Evolutionary conservation across 1,284 basidiomycete genomes (phyloP).

Genomic region (Malassezia cuniculi): DNA sequence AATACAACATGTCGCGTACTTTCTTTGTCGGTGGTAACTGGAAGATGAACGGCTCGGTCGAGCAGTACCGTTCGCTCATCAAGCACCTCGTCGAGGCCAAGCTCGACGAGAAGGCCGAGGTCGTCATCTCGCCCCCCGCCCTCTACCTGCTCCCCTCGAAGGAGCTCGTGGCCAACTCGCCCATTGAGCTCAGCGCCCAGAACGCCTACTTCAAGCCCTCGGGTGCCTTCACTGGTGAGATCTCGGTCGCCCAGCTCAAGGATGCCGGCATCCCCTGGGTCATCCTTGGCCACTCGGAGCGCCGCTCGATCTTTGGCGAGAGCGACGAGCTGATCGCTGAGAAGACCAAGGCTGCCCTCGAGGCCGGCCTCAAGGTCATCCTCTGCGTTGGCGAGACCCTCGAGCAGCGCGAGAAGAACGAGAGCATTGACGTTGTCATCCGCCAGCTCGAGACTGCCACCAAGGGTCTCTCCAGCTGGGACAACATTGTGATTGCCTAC

Average conservation of each 20-base stretch:
- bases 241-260: constrained; percentile 54
- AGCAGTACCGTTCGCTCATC: constrained; percentile 36
- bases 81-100: constrained; percentile 27
- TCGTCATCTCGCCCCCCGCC: constrained; percentile 40
- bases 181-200: constrained; percentile 61
- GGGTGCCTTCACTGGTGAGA: constrained; percentile 72
- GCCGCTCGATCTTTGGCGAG: constrained; percentile 82
- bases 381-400: constrained; percentile 93
- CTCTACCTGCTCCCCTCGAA: constrained; percentile 36
- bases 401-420: constrained; percentile 65
- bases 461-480: constrained; percentile 59
- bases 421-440: constrained; percentile 69
- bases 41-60: constrained; percentile 45
- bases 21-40: constrained; percentile 43
- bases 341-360: constrained; percentile 67
- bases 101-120: constrained; percentile 39
- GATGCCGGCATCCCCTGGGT: constrained; percentile 82
- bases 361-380: constrained; percentile 67
- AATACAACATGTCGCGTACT: constrained; percentile 27
- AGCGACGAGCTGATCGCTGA: constrained; percentile 67
- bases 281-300: constrained; percentile 94
- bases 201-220: constrained; percentile 73
- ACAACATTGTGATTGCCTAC: constrained; percentile 76
- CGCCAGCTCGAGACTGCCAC: constrained; percentile 70
- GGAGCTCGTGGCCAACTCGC: constrained; percentile 22